Evolutionary conservation across 257 asterid genomes (phyloP).

Genomic region (Scutellaria galericulata): DNA sequence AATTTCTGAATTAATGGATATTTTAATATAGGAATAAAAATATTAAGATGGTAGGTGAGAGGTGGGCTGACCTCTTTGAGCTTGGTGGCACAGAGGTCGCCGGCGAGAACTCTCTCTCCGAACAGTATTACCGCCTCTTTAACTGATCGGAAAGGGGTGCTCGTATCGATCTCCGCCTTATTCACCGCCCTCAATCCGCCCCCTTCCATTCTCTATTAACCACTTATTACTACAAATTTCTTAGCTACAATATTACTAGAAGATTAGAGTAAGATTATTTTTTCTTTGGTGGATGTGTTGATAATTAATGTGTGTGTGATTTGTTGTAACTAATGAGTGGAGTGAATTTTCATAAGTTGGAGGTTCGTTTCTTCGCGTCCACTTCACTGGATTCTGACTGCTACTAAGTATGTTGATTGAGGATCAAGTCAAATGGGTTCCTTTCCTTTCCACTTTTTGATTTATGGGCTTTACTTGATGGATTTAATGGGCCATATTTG

Average conservation of each 20-base stretch:
- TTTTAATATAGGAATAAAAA: no score
- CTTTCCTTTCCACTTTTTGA: slow-evolving; percentile 25
- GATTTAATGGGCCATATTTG: no score
- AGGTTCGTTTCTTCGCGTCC: slow-evolving; percentile 88
- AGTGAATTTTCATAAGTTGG: slow-evolving; percentile 35
- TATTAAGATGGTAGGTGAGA: background rate
- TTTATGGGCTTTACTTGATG: background rate
- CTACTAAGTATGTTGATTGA: slow-evolving; percentile 33
- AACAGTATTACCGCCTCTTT: slow-evolving; percentile 81
- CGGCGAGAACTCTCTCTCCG: slow-evolving; percentile 79
- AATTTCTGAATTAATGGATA: no score
- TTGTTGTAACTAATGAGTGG: slow-evolving; percentile 15
- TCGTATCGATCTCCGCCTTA: slow-evolving; percentile 85
- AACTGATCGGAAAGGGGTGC: slow-evolving; percentile 83
- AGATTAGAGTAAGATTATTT: background rate
- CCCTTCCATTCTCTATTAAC: slow-evolving; percentile 30
- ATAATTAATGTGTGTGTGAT: no score
- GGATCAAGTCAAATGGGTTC: slow-evolving; percentile 38
- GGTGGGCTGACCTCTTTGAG: slow-evolving; percentile 54
- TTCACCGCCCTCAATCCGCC: slow-evolving; percentile 33
- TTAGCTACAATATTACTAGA: no score
- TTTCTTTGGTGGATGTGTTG: no score
- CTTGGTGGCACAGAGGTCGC: slow-evolving; percentile 65
- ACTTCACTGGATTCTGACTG: slow-evolving; percentile 73
- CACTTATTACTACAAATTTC: background rate